Evolutionary conservation across 768 basidiomycete species (phyloP), one percentile per base, ranked within the genome.

Genomic region (Kwoniella bestiolae): DNA sequence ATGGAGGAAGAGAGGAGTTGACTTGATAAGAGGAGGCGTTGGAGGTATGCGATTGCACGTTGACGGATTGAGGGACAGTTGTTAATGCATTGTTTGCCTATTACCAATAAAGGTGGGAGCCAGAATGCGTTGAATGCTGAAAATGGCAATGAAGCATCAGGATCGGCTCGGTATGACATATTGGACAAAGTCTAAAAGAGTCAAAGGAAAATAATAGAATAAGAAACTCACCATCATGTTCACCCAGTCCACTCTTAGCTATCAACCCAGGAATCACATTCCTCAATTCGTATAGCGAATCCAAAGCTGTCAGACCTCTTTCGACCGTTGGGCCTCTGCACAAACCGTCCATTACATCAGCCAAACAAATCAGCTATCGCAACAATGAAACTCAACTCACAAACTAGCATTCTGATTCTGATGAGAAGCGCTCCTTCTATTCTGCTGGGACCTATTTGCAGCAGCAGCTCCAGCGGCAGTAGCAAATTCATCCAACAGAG

Each of bases 401-500:
- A 77, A 60, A 18, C 72, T 75, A 11, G 52, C 31, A 23, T 55
- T 55, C 34, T 55, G 72, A 57, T 28, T 65, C 26, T 65, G 65
- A 18, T 58, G 62, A 51, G 46, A 29, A 18, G 63, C 52, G n/a
- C 50, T 65, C 63, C 79, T 72, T 60, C 75, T 85, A 61, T 87
- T 86, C 60, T 88, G 86, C 62, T 87, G 86, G 57, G 88, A 86
- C 35, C 89, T 87, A 25, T 87, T 84, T 3, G 85, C 83, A 5
- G 79, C 82, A 18, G 86, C 85, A n/a, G 80, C 74, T 35, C 85
- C 85, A n/a, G 92, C 91, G 6, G 85, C 83, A 21, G 87, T 87
- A 2, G 91, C 91, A 81, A 93, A 97, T 58, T 94, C 92, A 65
- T 94, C 91, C 63, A 98, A 79, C 18, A 93, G 84, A 32, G 89